A percentile compares a stretch with the other conserved stretches of the same genome.
Evolutionary conservation across 2,329 filamentous ascomycete genomes (phyloP).

Genomic region (Mycosphaerelloides madeirae): DNA sequence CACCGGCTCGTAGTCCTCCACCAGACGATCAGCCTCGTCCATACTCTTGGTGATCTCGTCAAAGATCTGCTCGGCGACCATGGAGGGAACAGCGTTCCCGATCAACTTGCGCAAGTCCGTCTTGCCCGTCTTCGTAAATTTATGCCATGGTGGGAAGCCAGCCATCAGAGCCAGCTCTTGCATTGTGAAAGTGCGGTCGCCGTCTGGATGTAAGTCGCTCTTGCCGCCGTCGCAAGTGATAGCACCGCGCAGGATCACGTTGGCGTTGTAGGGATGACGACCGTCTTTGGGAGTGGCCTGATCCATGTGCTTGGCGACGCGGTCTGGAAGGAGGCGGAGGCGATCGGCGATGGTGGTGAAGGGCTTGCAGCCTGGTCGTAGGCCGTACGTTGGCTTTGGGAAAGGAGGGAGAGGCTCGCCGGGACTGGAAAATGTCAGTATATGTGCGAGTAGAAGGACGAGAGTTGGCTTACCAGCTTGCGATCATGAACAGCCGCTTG

Average conservation of each 20-base stretch:
- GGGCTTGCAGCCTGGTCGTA: constrained; percentile 26
- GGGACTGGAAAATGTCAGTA: constrained; percentile 47
- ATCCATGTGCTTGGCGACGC: constrained; percentile 8
- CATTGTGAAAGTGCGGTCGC: constrained; percentile 58
- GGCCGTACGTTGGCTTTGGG: constrained; percentile 41
- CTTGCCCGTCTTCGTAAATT: constrained; percentile 44
- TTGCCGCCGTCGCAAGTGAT: constrained; percentile 61
- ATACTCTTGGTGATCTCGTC: constrained; percentile 8
- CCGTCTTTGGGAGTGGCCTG: not conserved
- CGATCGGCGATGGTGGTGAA: constrained; percentile 40
- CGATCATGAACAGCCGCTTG: constrained; percentile 49
- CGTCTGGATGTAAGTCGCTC: constrained; percentile 61
- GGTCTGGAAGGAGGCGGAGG: constrained; percentile 26
- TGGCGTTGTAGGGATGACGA: constrained; percentile 42
- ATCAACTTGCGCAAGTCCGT: constrained; percentile 57
- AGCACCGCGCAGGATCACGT: constrained; percentile 49
- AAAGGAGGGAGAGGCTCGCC: constrained; percentile 67
- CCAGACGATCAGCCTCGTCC: not conserved
- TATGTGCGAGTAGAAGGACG: too few relatives aligned
- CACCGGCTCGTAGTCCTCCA: not conserved
- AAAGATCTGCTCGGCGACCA: constrained; percentile 14
- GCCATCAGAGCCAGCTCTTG: constrained; percentile 66
- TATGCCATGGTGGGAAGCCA: constrained; percentile 60
- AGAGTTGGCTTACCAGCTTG: constrained; percentile 43
- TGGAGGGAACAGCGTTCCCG: constrained; percentile 68